phyloP scores from a whole-genome alignment of 1,139 yeast genomes.

The Diutina neorugosa region DNA sequence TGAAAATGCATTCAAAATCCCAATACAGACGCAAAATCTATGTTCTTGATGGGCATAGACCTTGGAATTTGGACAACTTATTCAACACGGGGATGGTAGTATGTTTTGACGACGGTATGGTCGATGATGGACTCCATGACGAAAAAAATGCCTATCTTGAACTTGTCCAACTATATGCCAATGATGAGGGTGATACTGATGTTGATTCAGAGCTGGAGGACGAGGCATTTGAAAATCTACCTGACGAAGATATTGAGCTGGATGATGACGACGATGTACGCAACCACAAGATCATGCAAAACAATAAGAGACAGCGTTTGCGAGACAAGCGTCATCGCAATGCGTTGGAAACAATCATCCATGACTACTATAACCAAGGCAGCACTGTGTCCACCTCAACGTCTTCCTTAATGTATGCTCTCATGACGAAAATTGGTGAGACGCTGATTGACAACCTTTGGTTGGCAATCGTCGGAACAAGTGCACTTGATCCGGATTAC shows the following conservation, averaged over 20 bases:
- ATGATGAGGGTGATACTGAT: slow-evolving; percentile 17
- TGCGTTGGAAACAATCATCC: slow-evolving; percentile 48
- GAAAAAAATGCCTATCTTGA: slow-evolving; percentile 42
- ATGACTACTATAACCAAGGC: slow-evolving; percentile 73
- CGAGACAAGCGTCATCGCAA: slow-evolving; percentile 10
- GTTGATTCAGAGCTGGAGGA: slow-evolving; percentile 22
- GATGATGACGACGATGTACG: slow-evolving; percentile 24
- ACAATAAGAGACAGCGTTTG: slow-evolving; percentile 20
- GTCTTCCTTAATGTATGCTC: slow-evolving; percentile 68
- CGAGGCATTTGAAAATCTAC: slow-evolving; percentile 14
- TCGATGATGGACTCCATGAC: slow-evolving; percentile 40
- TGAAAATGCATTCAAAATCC: slow-evolving; percentile 6
- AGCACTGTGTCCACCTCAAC: slow-evolving; percentile 66
- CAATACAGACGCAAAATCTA: slow-evolving; percentile 44
- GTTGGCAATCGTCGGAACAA: slow-evolving; percentile 83
- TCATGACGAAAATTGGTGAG: slow-evolving; percentile 62
- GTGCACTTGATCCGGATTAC: slow-evolving; percentile 63
- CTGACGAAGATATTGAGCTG: slow-evolving; percentile 14
- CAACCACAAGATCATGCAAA: slow-evolving; percentile 15
- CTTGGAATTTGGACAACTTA: slow-evolving; percentile 90
- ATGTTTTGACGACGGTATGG: slow-evolving; percentile 81
- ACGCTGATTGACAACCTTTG: slow-evolving; percentile 55
- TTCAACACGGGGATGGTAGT: slow-evolving; percentile 74
- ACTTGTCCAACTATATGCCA: slow-evolving; percentile 10
- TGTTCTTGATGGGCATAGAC: slow-evolving; percentile 84